Evolutionary conservation across 116 monocot genomes (phyloP), one percentile per base, ranked within the genome.

Genomic region (Iris pallida): DNA sequence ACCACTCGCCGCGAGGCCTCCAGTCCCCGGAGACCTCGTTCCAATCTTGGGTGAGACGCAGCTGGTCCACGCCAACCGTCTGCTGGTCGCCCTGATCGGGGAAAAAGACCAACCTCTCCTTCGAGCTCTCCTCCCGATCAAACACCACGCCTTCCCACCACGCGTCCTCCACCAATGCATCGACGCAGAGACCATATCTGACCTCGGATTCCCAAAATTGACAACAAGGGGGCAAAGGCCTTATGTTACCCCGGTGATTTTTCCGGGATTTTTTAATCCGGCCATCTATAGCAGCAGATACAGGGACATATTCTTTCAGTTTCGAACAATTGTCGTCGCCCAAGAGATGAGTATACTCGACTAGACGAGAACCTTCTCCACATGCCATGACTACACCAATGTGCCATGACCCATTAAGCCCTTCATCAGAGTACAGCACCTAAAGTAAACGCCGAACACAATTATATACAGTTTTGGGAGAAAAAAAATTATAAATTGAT

Each of bases 81-180:
- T 69, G 63, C 5, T 74, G 68, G 59, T 86, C 86, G 8, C 83
- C 90, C 62, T 64, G 71, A 56, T 90, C 90, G 3, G 90, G 90
- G 49, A 90, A 90, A 53, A 90, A 79, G 11, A 90, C 61, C 71
- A 43, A 54, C 17, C 83, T 80, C 47, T 61, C 53, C 4, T 18
- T 2, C 30, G 30, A 30, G 6, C 64, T 73, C 19, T 81, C 73
- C 2, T 61, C 9, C 30, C 57, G 64, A 63, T 90, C 86, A 51
- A 83, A 76, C 4, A 86, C 65, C 0, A 86, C 83, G 18, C 90
- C 90, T 79, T 90, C 90, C 83, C 86, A 90, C 83, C 83, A 86
- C 13, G 74, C 81, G 61, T 74, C 69, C 57, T 83, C 43, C 41
- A 86, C 47, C 19, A 73, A 72, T 13, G 79, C 90, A 81, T 90